Evolutionary conservation across 768 basidiomycete genomes (phyloP).

Genomic region (Mycena metata): DNA sequence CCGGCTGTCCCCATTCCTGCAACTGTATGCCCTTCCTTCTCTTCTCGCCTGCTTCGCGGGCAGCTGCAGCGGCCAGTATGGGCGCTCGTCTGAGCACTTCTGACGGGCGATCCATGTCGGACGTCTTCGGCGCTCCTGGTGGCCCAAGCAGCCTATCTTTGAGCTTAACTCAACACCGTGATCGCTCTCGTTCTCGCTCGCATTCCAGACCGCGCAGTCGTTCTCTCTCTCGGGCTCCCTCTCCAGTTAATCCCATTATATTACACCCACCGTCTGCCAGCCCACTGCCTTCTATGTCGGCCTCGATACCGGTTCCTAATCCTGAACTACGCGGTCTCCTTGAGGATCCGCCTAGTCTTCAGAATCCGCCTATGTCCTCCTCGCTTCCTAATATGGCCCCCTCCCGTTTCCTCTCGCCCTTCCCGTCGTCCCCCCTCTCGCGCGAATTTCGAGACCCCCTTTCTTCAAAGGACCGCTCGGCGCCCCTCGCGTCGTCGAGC

Average conservation of each 20-base stretch:
- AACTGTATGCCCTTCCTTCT: conserved; percentile 34
- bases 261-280: conserved; percentile 13
- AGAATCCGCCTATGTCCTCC: conserved; percentile 56
- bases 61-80: conserved; percentile 31
- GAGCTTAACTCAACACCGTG: conserved; percentile 25
- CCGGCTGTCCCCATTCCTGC: conserved; percentile 41
- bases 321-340: conserved; percentile 55
- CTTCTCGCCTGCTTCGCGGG: conserved; percentile 33
- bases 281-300: conserved; percentile 40
- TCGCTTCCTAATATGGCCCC: conserved; percentile 58
- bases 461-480: conserved; percentile 15
- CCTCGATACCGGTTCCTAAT: conserved; percentile 38
- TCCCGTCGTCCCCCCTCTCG: conserved; percentile 29
- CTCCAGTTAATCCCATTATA: conserved; percentile 17
- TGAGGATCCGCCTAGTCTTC: conserved; percentile 63
- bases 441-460: conserved; percentile 35
- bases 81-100: not conserved
- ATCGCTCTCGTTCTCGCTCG: conserved; percentile 44
- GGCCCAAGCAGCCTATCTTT: conserved; percentile 39
- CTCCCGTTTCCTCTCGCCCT: conserved; percentile 32
- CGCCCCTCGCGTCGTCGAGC: not conserved
- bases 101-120: conserved; percentile 6
- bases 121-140: not conserved
- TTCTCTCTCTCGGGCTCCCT: conserved; percentile 31
- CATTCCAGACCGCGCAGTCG: conserved; percentile 37